Conservation (phyloP, 805 yeast species). For the Zygosaccharomyces lentus region DNA sequence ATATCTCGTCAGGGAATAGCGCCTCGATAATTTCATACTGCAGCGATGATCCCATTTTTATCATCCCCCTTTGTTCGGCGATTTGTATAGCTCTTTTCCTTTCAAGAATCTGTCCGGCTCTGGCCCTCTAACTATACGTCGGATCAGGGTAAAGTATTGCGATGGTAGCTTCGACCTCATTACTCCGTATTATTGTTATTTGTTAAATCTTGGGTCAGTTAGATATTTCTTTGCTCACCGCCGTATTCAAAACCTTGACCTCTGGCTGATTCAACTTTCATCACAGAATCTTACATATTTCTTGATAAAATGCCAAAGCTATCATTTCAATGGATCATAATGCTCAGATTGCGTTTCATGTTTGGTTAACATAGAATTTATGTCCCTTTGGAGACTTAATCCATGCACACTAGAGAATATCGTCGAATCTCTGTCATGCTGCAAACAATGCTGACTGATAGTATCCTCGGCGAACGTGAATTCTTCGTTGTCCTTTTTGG, state of each 20-base stretch:
- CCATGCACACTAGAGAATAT: conserved; percentile 5
- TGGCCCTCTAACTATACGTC: conserved; percentile 29
- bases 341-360: too few species aligned
- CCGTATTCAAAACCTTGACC: too few species aligned
- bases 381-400: background rate
- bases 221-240: too few species aligned
- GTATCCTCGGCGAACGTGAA: background rate
- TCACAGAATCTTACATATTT: too few species aligned
- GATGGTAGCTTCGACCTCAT: conserved; percentile 27
- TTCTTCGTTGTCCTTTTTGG: background rate
- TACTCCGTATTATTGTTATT: background rate
- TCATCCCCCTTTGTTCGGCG: conserved; percentile 3
- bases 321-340: too few species aligned
- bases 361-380: background rate
- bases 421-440: background rate
- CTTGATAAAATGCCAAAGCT: too few species aligned
- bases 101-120: conserved; percentile 18
- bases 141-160: conserved; percentile 32
- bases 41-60: conserved; percentile 4
- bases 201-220: too few species aligned
- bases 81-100: conserved; percentile 12
- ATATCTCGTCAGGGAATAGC: conserved; percentile 6
- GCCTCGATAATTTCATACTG: conserved; percentile 13
- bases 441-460: background rate
- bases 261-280: too few species aligned